Conservation (phyloP, 371 early-diverging fungal species). For the Apophysomyces ossiformis region DNA sequence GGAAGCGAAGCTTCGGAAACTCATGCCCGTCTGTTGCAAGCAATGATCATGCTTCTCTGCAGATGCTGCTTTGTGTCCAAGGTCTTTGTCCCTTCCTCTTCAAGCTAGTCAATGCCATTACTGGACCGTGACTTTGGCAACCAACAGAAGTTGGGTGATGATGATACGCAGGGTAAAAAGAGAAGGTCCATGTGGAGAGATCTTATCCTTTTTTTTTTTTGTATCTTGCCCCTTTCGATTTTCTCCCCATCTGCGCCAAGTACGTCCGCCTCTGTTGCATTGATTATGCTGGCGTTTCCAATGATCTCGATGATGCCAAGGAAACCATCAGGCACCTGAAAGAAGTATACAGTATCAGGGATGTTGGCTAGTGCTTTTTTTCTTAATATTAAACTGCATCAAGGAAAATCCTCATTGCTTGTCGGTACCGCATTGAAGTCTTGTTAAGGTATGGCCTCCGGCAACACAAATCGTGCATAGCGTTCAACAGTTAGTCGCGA, state of each 20-base stretch:
- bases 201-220: background rate
- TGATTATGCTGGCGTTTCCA: background rate
- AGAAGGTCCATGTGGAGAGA: too few species aligned
- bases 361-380: background rate
- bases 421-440: background rate
- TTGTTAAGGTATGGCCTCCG: background rate
- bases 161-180: too few species aligned
- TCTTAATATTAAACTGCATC: background rate
- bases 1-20: too few species aligned
- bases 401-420: background rate
- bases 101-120: too few species aligned
- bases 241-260: background rate
- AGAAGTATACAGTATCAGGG: background rate
- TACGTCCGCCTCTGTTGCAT: background rate
- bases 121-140: too few species aligned
- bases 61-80: too few species aligned
- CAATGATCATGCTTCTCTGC: too few species aligned
- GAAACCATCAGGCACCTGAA: background rate
- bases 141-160: too few species aligned
- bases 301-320: background rate
- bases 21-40: too few species aligned
- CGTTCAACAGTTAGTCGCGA: too few species aligned
- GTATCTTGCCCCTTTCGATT: background rate
- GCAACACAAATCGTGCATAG: background rate
- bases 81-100: too few species aligned